Evolutionary conservation across 306 rosid species (phyloP), one percentile per base, ranked within the genome.

Genomic region (Prunus salicina): DNA sequence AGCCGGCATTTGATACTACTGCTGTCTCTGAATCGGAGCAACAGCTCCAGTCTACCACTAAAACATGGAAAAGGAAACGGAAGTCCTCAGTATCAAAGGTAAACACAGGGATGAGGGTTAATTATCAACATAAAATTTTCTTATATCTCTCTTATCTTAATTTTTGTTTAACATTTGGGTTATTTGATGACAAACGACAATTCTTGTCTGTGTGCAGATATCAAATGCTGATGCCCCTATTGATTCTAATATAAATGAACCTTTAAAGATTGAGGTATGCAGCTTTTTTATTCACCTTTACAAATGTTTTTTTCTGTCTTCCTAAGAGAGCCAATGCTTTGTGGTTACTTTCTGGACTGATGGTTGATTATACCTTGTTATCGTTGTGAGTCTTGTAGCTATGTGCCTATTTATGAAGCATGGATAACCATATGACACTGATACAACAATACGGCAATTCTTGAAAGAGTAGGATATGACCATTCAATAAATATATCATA

Each of bases 61-160:
- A 73, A 68, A 64, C 74, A 20, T 80, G 80, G 81, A 92, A 86
- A 87, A 87, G 93, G 82, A 88, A 89, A 71, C 85, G 86, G 71
- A 92, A 88, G 76, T 55, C 90, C 65, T 27, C 45, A 45, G 78
- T 71, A 78, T 80, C 87, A 8, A 85, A 87, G 91, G 92, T 85
- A 81, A 73, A 51, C 65, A 32, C 55, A 74, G 28, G 57, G 12
- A 52, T 53, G 27, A 66, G 53, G 24, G 51, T 49, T 41, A 12
- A 47, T 22, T 56, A 16, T 77, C 57, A 66, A 20, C 43, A 28
- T 38, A 19, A 64, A 32, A 9, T 22, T 69, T 52, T 30, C 47
- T 22, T 2, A 64, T 6, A 12, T 56, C 51, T 43, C 75, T 62
- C 64, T 16, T 62, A 19, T 20, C 25, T 66, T 18, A 13, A 46